Conservation (phyloP, 495 filamentous ascomycete genomes). For the Lophium mytilinum region DNA sequence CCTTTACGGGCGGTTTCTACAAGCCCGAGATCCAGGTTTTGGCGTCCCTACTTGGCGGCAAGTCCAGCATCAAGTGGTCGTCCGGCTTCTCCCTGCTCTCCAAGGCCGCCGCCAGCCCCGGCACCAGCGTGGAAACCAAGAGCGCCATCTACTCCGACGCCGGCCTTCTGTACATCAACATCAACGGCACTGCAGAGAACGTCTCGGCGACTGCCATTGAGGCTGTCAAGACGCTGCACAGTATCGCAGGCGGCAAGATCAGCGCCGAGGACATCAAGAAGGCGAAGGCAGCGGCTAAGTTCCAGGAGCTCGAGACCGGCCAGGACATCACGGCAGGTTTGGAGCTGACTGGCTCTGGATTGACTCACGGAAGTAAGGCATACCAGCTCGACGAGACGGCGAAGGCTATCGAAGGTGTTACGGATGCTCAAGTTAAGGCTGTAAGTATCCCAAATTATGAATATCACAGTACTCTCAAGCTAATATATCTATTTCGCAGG, state of each 20-base stretch:
- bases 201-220: conserved; percentile 55
- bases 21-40: conserved; percentile 89
- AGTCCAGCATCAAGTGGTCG: conserved; percentile 91
- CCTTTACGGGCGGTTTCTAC: conserved; percentile 60
- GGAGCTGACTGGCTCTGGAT: conserved; percentile 64
- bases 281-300: conserved; percentile 87
- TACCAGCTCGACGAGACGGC: conserved; percentile 79
- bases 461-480: neutral
- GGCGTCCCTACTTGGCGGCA: conserved; percentile 79
- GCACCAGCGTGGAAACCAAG: conserved; percentile 58
- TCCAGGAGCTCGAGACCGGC: conserved; percentile 76
- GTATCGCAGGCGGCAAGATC: conserved; percentile 63
- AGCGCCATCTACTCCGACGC: conserved; percentile 89
- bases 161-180: conserved; percentile 74
- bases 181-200: conserved; percentile 62
- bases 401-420: conserved; percentile 71
- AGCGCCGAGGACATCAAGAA: conserved; percentile 81
- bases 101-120: conserved; percentile 60
- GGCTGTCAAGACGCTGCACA: conserved; percentile 71
- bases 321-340: conserved; percentile 62
- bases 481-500: conserved; percentile 44
- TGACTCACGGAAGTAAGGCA: conserved; percentile 71
- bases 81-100: conserved; percentile 83
- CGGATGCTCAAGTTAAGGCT: conserved; percentile 73
- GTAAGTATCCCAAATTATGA: conserved; percentile 49